These are phyloP conservation scores for Trametes sp. DNA, from an alignment of 1,284 basidiomycete species.

Conservation along the genomic window DNA sequence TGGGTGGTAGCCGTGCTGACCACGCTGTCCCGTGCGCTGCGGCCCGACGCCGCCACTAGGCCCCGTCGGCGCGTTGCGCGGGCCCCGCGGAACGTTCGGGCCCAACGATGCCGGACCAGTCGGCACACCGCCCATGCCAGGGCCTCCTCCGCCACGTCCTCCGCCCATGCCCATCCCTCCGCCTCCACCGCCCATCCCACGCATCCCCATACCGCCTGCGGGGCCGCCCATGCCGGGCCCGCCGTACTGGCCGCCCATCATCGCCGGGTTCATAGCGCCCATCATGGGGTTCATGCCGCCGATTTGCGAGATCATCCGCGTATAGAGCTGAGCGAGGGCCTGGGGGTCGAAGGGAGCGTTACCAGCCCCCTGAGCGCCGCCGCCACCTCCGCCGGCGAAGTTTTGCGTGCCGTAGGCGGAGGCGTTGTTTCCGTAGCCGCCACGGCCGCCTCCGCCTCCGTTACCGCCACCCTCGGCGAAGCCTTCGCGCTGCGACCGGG, in stretches of 20 bases:
- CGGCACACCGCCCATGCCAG: slow-evolving; percentile 39
- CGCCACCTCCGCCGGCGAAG: slow-evolving; percentile 32
- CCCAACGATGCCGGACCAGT: slow-evolving; percentile 46
- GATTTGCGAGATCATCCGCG: slow-evolving; percentile 84
- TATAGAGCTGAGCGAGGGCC: slow-evolving; percentile 81
- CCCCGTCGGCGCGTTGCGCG: slow-evolving; percentile 62
- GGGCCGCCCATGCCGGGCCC: slow-evolving; percentile 45
- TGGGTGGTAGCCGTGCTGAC: slow-evolving; percentile 82
- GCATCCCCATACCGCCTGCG: slow-evolving; percentile 47
- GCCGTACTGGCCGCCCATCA: slow-evolving; percentile 42
- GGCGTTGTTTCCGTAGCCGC: slow-evolving; percentile 32
- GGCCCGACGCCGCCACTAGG: slow-evolving; percentile 71
- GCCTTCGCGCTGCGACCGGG: slow-evolving; percentile 79
- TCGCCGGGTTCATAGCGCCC: slow-evolving; percentile 50
- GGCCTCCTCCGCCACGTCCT: slow-evolving; percentile 48
- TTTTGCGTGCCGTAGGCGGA: slow-evolving; percentile 46
- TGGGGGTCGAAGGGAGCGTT: slow-evolving; percentile 82
- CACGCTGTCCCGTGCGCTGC: slow-evolving; percentile 72
- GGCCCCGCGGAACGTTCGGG: slow-evolving; percentile 72
- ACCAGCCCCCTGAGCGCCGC: slow-evolving; percentile 38
- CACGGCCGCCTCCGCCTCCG: slow-evolving; percentile 29
- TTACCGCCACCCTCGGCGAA: slow-evolving; percentile 45
- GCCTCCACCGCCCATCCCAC: slow-evolving; percentile 51
- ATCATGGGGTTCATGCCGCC: slow-evolving; percentile 65
- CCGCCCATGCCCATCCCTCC: slow-evolving; percentile 52